Evolutionary conservation across 345 rosid genomes (phyloP), one percentile per base, ranked within the genome.

Genomic region (Litchi chinensis): DNA sequence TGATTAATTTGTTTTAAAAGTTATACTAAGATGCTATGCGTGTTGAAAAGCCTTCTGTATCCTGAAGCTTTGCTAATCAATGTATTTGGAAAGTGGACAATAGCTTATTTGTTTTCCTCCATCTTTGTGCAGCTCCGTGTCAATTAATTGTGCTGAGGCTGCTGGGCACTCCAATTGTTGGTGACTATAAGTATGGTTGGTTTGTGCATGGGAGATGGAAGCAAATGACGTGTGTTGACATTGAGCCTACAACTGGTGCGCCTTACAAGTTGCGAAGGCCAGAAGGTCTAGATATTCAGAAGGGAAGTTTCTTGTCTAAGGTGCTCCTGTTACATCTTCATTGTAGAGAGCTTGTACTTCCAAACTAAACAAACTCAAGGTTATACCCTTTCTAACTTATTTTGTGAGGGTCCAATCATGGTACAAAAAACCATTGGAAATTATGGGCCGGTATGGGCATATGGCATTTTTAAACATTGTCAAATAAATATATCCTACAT

Each of bases 131-230:
- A 93, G 98, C 88, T 95, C 54, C 94, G 97, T 2, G 94, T 95
- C n/a, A 97, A 93, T 83, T 32, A 32, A 32, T 32, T 95, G 97
- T 74, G 97, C 97, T 3, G 98, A 95, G 87, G 97, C 98, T 71
- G 1, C 93, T 95, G 0, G 98, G 97, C 60, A 93, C 97, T 62
- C 97, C 98, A 19, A 90, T 92, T 70, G 97, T 95, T 65, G 95
- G 98, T 1, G 97, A 95, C 84, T 95, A 92, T 52, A 91, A 93
- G 78, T 95, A 93, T 44, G 98, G 98, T 56, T 95, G 98, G 98
- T 93, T 89, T 57, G 88, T 92, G 79, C 98, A 95, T 83, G 87
- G 79, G 77, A 86, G 84, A 83, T 95, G 97, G 98, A 93, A 89
- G 90, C 97, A 91, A 76, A 91, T 86, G 91, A 91, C 95, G n/a